Evolutionary conservation across 2,329 filamentous ascomycete genomes (phyloP).

Genomic region (Pyrenophora tritici-repentis): DNA sequence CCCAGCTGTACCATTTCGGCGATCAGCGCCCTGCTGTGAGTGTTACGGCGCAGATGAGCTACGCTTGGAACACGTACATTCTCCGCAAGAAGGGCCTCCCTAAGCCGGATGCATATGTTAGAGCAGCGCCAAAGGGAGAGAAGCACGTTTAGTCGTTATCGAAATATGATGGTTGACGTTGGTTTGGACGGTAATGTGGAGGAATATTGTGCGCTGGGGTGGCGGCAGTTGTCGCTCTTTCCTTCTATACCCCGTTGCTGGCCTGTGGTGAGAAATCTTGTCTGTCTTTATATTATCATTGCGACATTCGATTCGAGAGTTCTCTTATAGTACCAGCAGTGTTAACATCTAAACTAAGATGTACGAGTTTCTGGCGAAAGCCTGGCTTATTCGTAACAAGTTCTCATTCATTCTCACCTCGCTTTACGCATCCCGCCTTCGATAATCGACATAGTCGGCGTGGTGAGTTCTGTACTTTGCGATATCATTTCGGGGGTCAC

Average conservation of each 20-base stretch:
- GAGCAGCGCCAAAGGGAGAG: slow-evolving; percentile 19
- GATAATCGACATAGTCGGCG: no score
- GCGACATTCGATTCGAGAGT: background rate
- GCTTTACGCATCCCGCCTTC: no score
- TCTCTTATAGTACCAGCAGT: no score
- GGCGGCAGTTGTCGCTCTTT: background rate
- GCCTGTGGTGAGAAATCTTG: background rate
- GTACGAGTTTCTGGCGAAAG: no score
- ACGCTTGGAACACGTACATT: slow-evolving; percentile 26
- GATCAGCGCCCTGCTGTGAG: slow-evolving; percentile 20
- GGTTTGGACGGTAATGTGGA: background rate
- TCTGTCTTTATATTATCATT: background rate
- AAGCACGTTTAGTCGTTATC: slow-evolving; percentile 20
- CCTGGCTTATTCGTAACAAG: no score
- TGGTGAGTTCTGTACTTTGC: no score
- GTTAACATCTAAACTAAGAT: no score
- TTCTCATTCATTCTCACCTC: no score
- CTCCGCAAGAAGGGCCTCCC: slow-evolving; percentile 24
- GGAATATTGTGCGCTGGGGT: background rate
- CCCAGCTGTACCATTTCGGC: slow-evolving; percentile 48
- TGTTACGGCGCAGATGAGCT: slow-evolving; percentile 26
- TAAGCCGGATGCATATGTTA: slow-evolving; percentile 22
- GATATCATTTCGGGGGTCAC: no score
- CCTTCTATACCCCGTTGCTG: slow-evolving; percentile 11
- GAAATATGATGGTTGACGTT: background rate